Percentiles rank a stretch among this genome's conserved stretches.
These are phyloP conservation scores for Globisporangium lucens DNA, from an alignment of 352 stramenopile genomes.

Conservation along the genomic window DNA sequence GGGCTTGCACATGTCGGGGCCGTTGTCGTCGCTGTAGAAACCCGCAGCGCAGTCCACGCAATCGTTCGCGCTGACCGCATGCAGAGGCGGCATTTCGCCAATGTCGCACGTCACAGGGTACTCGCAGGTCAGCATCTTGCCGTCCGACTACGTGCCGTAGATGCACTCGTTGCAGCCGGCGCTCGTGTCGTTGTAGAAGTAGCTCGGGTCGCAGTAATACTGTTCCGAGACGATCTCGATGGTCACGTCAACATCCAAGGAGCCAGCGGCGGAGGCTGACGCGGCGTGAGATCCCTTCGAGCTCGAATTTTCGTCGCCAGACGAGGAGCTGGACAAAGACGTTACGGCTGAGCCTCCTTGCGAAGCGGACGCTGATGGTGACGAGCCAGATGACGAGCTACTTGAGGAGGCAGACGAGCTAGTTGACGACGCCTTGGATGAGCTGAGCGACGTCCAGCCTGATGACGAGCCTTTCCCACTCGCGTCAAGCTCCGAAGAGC, in stretches of 20 bases:
- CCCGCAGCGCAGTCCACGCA: slow-evolving; percentile 30
- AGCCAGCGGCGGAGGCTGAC: not conserved
- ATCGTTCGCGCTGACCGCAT: slow-evolving; percentile 23
- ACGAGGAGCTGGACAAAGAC: not conserved
- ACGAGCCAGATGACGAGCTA: too few species aligned
- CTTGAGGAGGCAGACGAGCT: not conserved
- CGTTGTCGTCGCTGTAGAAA: slow-evolving; percentile 35
- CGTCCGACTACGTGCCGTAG: slow-evolving; percentile 45
- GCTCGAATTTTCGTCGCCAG: not conserved
- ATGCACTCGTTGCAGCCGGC: slow-evolving; percentile 29
- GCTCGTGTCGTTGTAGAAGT: slow-evolving; percentile 31
- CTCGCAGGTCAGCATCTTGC: slow-evolving; percentile 35
- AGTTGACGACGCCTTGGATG: not conserved
- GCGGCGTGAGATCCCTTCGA: not conserved
- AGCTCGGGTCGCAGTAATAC: slow-evolving; percentile 32
- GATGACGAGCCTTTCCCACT: not conserved
- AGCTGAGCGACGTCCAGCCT: not conserved
- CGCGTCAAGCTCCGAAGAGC: not conserved
- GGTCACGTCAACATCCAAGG: slow-evolving; percentile 5
- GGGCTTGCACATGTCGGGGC: slow-evolving; percentile 41
- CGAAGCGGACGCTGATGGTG: too few species aligned
- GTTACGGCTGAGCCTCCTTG: too few species aligned
- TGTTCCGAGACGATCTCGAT: slow-evolving; percentile 14
- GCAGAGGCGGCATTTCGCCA: slow-evolving; percentile 28
- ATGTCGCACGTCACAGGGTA: slow-evolving; percentile 31